A percentile compares a stretch with the other conserved stretches of the same genome.
These are phyloP conservation scores for Handroanthus guayacan DNA, from an alignment of 257 asterid species.

Conservation along the genomic window DNA sequence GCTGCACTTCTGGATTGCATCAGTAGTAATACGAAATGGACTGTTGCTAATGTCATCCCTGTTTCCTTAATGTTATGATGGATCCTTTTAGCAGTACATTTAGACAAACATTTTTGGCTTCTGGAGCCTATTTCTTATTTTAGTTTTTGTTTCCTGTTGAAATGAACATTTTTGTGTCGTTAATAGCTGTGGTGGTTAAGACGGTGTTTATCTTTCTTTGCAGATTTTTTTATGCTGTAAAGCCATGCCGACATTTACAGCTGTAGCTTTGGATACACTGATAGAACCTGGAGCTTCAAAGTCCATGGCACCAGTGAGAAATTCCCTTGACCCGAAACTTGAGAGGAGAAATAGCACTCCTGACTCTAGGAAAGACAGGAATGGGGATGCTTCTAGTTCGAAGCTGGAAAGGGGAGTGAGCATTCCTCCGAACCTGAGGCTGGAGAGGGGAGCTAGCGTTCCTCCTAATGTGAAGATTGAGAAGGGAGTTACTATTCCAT, in stretches of 20 bases:
- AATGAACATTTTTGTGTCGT: constrained; percentile 17
- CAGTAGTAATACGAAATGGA: background rate
- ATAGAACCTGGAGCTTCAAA: constrained; percentile 70
- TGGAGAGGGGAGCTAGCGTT: constrained; percentile 47
- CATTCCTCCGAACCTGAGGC: constrained; percentile 47
- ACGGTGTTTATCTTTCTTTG: constrained; percentile 27
- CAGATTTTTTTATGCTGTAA: constrained; percentile 61
- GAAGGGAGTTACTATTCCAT: constrained; percentile 50
- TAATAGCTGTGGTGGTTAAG: constrained; percentile 23
- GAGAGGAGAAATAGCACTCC: constrained; percentile 57
- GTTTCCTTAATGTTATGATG: constrained; percentile 19
- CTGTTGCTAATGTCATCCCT: background rate
- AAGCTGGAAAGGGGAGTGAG: constrained; percentile 58
- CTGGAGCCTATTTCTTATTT: constrained; percentile 27
- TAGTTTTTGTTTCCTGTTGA: constrained; percentile 7
- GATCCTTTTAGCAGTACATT: constrained; percentile 13
- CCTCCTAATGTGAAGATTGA: constrained; percentile 51
- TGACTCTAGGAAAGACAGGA: constrained; percentile 41
- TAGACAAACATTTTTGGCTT: background rate
- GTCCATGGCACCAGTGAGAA: constrained; percentile 49
- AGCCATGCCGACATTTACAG: constrained; percentile 86
- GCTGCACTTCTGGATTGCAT: constrained; percentile 17
- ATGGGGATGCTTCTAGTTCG: constrained; percentile 37
- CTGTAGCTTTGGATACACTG: constrained; percentile 81
- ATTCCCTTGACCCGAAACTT: constrained; percentile 45